Conservation (phyloP, 495 filamentous ascomycete genomes). For the Evernia prunastri region DNA sequence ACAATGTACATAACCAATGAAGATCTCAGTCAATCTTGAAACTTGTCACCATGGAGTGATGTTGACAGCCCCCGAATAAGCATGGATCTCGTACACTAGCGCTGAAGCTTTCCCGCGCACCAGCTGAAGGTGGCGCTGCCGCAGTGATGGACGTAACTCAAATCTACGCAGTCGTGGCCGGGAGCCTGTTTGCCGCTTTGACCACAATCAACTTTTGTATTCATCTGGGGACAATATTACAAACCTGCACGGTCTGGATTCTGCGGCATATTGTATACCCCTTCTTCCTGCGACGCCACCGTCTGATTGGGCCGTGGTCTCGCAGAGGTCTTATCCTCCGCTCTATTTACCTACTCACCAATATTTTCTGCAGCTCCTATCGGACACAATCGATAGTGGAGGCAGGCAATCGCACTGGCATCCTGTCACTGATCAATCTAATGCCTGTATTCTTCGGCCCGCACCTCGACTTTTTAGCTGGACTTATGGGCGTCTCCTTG, state of each 20-base stretch:
- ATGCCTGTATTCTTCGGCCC: slow-evolving; percentile 19
- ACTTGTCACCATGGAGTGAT: too few relatives aligned
- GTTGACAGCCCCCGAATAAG: too few relatives aligned
- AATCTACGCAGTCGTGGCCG: neutral
- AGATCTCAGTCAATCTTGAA: neutral
- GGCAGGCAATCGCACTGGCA: neutral
- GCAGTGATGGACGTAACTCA: neutral
- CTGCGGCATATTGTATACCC: neutral
- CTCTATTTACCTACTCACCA: neutral
- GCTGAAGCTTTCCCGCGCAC: too few relatives aligned
- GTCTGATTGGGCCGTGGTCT: neutral
- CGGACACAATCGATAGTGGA: neutral
- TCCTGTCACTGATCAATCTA: slow-evolving; percentile 9
- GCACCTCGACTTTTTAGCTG: slow-evolving; percentile 29
- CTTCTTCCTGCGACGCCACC: neutral
- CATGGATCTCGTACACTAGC: too few relatives aligned
- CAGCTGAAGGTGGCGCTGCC: too few relatives aligned
- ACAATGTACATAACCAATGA: neutral
- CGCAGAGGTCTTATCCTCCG: neutral
- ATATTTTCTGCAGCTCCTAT: slow-evolving; percentile 8
- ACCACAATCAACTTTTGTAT: neutral
- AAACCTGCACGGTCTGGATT: neutral
- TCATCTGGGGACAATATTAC: neutral
- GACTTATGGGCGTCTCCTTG: slow-evolving; percentile 27
- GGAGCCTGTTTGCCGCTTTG: neutral